Base-by-base conservation (phyloP, 2,329 filamentous ascomycete species). In the Xylaria sp. region DNA sequence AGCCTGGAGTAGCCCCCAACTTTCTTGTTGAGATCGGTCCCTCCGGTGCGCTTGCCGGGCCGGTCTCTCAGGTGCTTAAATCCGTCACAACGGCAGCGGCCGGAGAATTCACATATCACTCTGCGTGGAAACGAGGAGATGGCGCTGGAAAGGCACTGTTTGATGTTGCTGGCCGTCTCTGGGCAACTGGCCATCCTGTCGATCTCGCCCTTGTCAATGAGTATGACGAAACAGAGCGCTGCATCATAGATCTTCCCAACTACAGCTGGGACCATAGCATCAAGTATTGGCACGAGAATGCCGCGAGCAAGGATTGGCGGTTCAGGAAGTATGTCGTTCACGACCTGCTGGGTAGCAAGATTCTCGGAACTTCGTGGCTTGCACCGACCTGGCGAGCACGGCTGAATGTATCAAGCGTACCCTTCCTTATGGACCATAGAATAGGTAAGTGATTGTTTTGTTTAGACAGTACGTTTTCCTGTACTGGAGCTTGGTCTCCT, bases 381-480 rank as follows among this genome's bases (percentile, higher is more conserved):
- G 13, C 46, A 1, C 75, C 74, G 2, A 56, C 34, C 0, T 76
- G 70, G 70, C 28, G 63, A 1, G 48, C 65, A 8, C 12, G 1
- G 1, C 39, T 76, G 1, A 62, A 48, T 15, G 5, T 76, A 7
- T 34, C 25, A 7, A 37, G 73, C 18, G 56, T 75, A 1, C 79
- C 86, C n/a, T 85, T 83, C 62, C 78, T 84, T 1, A 74, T 79
- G 23, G 83, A 85, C 70, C 84, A 85, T 76, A 69, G 73, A 28
- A 81, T 85, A 78, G 82, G 84, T 34, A 61, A 23, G 58, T 51
- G 18, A 39, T 12, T 39, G 37, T 39, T 39, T 6, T 12, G 6
- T 39, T 39, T 6, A 6, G 37, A 39, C 6, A 39, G 37, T 39
- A 39, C 6, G 6, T 39, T n/a, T n/a, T n/a, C n/a, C n/a, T 39